Evolutionary conservation across 805 yeast species (phyloP).

Genomic region (Metschnikowia orientalis): DNA sequence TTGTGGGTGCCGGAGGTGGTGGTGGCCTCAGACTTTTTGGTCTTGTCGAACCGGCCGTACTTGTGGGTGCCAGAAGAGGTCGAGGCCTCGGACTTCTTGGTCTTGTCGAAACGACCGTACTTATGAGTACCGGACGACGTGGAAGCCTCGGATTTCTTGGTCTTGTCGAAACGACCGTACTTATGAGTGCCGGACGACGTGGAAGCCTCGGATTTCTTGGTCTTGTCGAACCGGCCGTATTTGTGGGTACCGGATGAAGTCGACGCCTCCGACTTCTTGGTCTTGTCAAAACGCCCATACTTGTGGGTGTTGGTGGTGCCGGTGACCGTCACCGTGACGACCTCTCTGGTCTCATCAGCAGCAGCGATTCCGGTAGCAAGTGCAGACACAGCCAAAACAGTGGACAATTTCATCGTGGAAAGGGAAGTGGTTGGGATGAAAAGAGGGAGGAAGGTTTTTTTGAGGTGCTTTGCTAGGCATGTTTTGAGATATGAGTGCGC

Average conservation of each 20-base stretch:
- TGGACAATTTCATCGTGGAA: constrained; percentile 16
- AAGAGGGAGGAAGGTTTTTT: constrained; percentile 2
- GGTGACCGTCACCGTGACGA: constrained; percentile 17
- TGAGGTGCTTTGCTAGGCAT: constrained; percentile 3
- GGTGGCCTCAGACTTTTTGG: constrained; percentile 32
- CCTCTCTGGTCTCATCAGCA: constrained; percentile 14
- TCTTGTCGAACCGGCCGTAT: constrained; percentile 20
- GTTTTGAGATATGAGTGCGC: constrained; percentile 17
- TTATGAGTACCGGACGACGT: constrained; percentile 28
- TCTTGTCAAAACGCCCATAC: constrained; percentile 23
- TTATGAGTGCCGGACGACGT: constrained; percentile 40
- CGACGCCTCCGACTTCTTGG: constrained; percentile 13
- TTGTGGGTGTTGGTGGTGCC: constrained; percentile 20
- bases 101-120: constrained; percentile 21
- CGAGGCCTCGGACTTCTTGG: constrained; percentile 13
- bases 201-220: constrained; percentile 11
- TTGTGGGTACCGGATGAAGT: constrained; percentile 18
- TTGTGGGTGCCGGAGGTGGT: constrained; percentile 32
- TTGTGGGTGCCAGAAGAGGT: constrained; percentile 25
- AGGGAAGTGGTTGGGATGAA: neutral
- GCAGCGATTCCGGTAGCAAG: constrained; percentile 15
- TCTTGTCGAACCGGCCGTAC: constrained; percentile 33
- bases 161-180: constrained; percentile 55
- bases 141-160: constrained; percentile 22
- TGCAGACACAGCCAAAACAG: constrained; percentile 16